These are phyloP conservation scores for Udeniomyces megalosporus DNA, from an alignment of 768 basidiomycete species.

Conservation along the genomic window DNA sequence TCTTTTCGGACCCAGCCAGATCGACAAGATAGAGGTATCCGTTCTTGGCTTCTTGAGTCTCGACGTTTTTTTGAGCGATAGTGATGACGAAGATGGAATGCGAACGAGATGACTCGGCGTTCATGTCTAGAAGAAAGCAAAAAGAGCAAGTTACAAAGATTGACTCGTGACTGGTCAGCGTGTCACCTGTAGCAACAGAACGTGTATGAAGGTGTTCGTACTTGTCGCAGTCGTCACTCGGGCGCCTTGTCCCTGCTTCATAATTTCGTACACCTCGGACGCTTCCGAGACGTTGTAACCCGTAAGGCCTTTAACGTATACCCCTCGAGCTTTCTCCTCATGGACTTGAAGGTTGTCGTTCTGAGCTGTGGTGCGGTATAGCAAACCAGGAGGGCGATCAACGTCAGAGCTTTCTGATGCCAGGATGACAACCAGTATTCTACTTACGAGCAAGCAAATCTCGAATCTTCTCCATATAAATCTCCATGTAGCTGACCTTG, in stretches of 20 bases:
- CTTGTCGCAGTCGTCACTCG: conserved; percentile 88
- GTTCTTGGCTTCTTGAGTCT: conserved; percentile 86
- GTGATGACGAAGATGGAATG: conserved; percentile 98
- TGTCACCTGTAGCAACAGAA: no score
- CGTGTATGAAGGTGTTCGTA: conserved; percentile 35
- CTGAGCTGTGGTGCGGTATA: conserved; percentile 42
- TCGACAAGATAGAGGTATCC: conserved; percentile 96
- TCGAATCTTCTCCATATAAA: conserved; percentile 88
- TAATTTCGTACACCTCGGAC: conserved; percentile 92
- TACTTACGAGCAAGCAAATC: conserved; percentile 86
- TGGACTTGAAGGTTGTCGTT: conserved; percentile 98
- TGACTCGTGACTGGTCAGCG: no score
- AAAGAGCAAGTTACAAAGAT: background rate
- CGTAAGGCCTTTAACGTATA: conserved; percentile 92
- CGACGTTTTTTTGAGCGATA: conserved; percentile 90
- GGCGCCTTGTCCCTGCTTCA: conserved; percentile 85
- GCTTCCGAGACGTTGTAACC: conserved; percentile 97
- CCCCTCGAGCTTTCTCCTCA: conserved; percentile 92
- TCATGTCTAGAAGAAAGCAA: conserved; percentile 59
- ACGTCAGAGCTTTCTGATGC: no score
- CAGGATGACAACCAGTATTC: background rate
- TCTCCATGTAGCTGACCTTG: conserved; percentile 99
- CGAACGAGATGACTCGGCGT: conserved; percentile 95
- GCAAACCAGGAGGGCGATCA: conserved; percentile 30
- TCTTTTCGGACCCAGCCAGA: conserved; percentile 91